These are phyloP conservation scores for Chaetothyriales sp. DNA, from an alignment of 2,329 filamentous ascomycete species.

Conservation along the genomic window DNA sequence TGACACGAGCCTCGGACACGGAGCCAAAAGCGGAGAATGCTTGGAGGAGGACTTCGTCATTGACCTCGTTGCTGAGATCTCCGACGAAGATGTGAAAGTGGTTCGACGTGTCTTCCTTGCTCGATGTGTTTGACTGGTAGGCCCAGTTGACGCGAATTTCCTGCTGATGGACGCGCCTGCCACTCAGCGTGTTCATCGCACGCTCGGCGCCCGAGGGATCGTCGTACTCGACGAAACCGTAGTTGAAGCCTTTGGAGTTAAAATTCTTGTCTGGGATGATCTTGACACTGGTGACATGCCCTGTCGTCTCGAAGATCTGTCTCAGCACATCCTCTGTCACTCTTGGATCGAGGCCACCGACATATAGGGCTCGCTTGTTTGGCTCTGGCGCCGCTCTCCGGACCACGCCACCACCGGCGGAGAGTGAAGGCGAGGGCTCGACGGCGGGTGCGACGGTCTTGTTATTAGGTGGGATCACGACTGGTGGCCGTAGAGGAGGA, in stretches of 20 bases:
- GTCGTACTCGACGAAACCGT: constrained; percentile 97
- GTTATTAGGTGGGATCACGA: constrained; percentile 85
- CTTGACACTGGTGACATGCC: constrained; percentile 96
- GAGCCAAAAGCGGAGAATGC: constrained; percentile 92
- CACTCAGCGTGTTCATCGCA: constrained; percentile 93
- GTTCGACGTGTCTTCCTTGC: constrained; percentile 93
- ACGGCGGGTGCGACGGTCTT: constrained; percentile 90
- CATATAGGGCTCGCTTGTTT: constrained; percentile 94
- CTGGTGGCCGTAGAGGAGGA: constrained; percentile 60
- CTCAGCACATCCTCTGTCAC: constrained; percentile 93
- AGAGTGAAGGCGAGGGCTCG: constrained; percentile 67
- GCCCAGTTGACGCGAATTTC: constrained; percentile 99
- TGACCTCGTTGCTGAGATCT: constrained; percentile 95
- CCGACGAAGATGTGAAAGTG: constrained; percentile 99
- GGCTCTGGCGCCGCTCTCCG: constrained; percentile 90
- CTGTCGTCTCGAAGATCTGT: constrained; percentile 97
- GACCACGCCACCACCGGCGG: constrained; percentile 68
- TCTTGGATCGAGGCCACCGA: constrained; percentile 83
- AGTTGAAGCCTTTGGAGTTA: constrained; percentile 92
- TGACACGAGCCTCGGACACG: constrained; percentile 93
- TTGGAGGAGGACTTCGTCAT: constrained; percentile 83
- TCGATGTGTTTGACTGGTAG: constrained; percentile 86
- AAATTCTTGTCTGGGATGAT: constrained; percentile 98
- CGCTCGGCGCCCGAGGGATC: constrained; percentile 91
- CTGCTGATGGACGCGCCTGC: constrained; percentile 84